A percentile compares a stretch with the other conserved stretches of the same genome.
phyloP scores from a whole-genome alignment of 1,139 yeast species.

The Protomyces lactucae-debilis region DNA sequence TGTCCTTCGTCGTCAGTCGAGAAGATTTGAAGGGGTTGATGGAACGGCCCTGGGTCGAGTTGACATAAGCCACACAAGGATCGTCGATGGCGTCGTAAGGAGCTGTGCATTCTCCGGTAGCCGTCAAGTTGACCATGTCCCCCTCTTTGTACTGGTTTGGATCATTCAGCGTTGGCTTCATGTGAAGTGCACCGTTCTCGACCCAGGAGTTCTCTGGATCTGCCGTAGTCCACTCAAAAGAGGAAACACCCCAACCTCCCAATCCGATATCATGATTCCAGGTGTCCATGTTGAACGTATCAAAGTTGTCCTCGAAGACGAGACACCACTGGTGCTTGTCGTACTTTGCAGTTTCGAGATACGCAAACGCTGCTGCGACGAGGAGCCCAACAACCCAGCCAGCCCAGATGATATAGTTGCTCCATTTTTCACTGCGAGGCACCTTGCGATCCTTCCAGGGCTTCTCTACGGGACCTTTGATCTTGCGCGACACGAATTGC shows the following conservation, averaged over 20 bases:
- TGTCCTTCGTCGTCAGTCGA: slow-evolving; percentile 28
- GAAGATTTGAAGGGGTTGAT: slow-evolving; percentile 32
- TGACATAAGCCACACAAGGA: slow-evolving; percentile 29
- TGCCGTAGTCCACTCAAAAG: slow-evolving; percentile 30
- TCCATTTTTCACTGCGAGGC: background rate
- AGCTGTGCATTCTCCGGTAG: slow-evolving; percentile 28
- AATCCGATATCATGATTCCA: slow-evolving; percentile 29
- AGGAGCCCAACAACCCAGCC: slow-evolving; percentile 21
- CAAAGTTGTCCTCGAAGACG: slow-evolving; percentile 27
- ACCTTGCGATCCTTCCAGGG: slow-evolving; percentile 4
- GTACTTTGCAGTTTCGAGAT: slow-evolving; percentile 27
- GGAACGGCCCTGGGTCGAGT: slow-evolving; percentile 24
- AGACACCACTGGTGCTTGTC: slow-evolving; percentile 26
- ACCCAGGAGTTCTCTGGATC: slow-evolving; percentile 26
- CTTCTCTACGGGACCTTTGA: slow-evolving; percentile 13
- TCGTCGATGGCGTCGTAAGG: background rate
- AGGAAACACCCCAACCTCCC: slow-evolving; percentile 31
- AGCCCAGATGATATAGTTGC: slow-evolving; percentile 9
- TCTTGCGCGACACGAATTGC: slow-evolving; percentile 3
- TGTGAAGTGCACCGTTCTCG: slow-evolving; percentile 27
- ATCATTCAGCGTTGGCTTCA: slow-evolving; percentile 29
- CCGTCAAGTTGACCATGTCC: slow-evolving; percentile 30
- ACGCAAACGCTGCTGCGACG: slow-evolving; percentile 25
- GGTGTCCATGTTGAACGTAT: background rate
- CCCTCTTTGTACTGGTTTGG: slow-evolving; percentile 28